A percentile compares a stretch with the other conserved stretches of the same genome.
Evolutionary conservation across 148 eudicot genomes (phyloP).

Genomic region (Dysphania ambrosioides): DNA sequence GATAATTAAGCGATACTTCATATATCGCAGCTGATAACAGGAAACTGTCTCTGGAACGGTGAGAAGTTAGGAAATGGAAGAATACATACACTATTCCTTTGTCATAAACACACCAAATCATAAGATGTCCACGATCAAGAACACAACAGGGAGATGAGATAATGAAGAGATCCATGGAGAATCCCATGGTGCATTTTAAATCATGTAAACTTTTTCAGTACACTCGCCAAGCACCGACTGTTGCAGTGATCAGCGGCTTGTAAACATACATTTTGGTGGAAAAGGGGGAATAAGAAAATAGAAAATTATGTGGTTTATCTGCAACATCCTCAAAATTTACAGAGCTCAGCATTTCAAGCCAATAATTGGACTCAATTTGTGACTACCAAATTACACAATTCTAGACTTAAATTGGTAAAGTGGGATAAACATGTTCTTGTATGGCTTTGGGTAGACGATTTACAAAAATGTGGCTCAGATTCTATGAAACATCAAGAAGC

Average conservation of each 20-base stretch:
- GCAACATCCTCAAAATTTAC: conserved; percentile 20
- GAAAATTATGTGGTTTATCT: conserved; percentile 5
- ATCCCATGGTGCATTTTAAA: no score
- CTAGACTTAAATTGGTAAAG: background rate
- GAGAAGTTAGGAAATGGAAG: no score
- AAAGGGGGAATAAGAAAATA: background rate
- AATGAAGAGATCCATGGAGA: no score
- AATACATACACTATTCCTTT: no score
- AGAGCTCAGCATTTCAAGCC: conserved; percentile 13
- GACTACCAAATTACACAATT: background rate
- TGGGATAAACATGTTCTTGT: background rate
- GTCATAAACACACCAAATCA: no score
- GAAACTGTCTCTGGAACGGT: no score
- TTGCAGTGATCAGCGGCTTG: background rate
- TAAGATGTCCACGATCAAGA: no score
- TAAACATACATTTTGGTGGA: background rate
- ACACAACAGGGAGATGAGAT: no score
- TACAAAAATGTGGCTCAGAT: background rate
- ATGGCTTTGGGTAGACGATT: background rate
- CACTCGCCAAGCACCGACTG: background rate
- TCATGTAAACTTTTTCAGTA: no score
- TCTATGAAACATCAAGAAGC: conserved; percentile 13
- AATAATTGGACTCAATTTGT: background rate
- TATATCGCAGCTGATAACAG: no score
- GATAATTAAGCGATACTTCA: no score